Conservation (phyloP, 768 basidiomycete species). For the Sutorius australiensis region DNA sequence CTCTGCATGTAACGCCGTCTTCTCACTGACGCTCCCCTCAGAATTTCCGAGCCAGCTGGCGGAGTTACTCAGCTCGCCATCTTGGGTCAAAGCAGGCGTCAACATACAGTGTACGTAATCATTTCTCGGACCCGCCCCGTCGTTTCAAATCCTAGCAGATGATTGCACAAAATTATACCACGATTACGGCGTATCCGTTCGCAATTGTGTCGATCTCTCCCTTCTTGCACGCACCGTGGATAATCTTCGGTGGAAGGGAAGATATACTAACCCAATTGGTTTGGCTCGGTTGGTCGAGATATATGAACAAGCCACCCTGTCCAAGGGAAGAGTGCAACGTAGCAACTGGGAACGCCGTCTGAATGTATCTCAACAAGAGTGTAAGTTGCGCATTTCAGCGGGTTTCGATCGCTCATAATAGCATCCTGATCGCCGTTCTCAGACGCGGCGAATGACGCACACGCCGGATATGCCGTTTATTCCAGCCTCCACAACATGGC, state of each 20-base stretch:
- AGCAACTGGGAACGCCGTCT: conserved; percentile 69
- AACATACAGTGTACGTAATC: conserved; percentile 58
- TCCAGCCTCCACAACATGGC: conserved; percentile 44
- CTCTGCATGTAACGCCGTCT: background rate
- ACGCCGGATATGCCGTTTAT: conserved; percentile 58
- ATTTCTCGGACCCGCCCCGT: background rate
- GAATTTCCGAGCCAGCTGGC: conserved; percentile 52
- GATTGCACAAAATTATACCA: conserved; percentile 64
- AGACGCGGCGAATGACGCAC: conserved; percentile 75
- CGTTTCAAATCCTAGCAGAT: conserved; percentile 37
- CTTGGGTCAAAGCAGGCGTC: conserved; percentile 67
- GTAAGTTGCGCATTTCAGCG: conserved; percentile 38
- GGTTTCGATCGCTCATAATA: background rate
- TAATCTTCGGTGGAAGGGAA: conserved; percentile 69
- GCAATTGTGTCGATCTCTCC: conserved; percentile 64
- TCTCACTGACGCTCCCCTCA: conserved; percentile 24
- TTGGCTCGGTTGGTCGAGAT: conserved; percentile 61
- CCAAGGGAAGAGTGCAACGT: conserved; percentile 57
- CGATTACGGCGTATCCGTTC: conserved; percentile 39
- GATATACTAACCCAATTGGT: conserved; percentile 56
- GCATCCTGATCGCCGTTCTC: conserved; percentile 8
- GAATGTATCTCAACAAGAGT: conserved; percentile 47
- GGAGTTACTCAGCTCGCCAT: conserved; percentile 48
- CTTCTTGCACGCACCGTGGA: conserved; percentile 69
- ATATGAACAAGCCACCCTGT: conserved; percentile 50